Evolutionary conservation across 345 rosid species (phyloP).

Genomic region (Gossypium stocksii): DNA sequence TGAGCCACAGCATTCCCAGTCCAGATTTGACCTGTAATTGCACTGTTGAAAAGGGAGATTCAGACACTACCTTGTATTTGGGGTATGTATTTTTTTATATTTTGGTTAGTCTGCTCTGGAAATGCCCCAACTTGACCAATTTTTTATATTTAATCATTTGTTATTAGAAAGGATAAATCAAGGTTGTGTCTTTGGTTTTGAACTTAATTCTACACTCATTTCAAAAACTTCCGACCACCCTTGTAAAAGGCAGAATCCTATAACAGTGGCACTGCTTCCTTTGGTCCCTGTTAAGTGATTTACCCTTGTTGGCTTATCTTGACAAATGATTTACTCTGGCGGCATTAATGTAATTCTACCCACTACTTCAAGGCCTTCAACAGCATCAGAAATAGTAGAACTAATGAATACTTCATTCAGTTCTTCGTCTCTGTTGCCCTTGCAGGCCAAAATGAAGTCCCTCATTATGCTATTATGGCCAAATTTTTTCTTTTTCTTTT

Average conservation of each 20-base stretch:
- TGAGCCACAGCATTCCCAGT: slow-evolving; percentile 29
- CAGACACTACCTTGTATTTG: slow-evolving; percentile 79
- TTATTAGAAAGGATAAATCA: neutral
- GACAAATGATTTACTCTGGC: neutral
- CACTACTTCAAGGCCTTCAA: neutral
- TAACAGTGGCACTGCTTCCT: slow-evolving; percentile 5
- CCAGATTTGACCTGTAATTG: slow-evolving; percentile 36
- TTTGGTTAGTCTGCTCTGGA: neutral
- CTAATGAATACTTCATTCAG: neutral
- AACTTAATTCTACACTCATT: neutral
- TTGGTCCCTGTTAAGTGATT: neutral
- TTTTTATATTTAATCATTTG: neutral
- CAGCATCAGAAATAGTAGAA: neutral
- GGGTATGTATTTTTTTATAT: slow-evolving; percentile 48
- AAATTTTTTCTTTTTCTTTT: neutral
- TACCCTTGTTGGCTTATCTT: neutral
- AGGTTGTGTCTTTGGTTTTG: neutral
- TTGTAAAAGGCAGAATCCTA: neutral
- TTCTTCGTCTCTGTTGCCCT: neutral
- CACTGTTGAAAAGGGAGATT: slow-evolving; percentile 50
- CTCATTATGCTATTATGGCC: neutral
- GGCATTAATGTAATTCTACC: neutral
- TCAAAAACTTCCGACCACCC: neutral
- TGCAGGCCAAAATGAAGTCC: neutral
- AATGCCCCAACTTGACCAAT: neutral